phyloP scores from a whole-genome alignment of 768 basidiomycete species.

The Pisolithus orientalis region DNA sequence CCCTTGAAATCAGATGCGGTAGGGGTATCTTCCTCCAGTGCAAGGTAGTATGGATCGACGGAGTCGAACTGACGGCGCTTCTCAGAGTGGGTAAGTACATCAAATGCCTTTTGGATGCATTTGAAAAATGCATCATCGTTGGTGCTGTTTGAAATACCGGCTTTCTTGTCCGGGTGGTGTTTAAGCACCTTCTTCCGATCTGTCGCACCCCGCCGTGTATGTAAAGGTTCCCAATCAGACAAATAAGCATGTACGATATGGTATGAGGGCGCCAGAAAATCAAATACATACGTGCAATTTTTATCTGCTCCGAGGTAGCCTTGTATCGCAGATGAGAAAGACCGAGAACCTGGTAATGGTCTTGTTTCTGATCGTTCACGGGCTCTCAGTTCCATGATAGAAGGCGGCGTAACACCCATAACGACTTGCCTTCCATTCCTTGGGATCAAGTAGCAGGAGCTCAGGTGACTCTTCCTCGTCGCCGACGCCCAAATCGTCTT shows the following conservation, averaged over 20 bases:
- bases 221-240: neutral
- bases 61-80: slow-evolving; percentile 94
- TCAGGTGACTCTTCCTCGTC: slow-evolving; percentile 79
- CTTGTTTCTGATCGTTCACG: slow-evolving; percentile 70
- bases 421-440: slow-evolving; percentile 87
- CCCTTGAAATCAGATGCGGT: slow-evolving; percentile 52
- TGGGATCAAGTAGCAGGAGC: slow-evolving; percentile 76
- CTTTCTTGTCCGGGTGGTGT: slow-evolving; percentile 97
- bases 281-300: slow-evolving; percentile 77
- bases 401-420: neutral
- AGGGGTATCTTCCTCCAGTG: slow-evolving; percentile 75
- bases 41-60: slow-evolving; percentile 74
- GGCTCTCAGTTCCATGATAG: slow-evolving; percentile 4
- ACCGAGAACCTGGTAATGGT: slow-evolving; percentile 95
- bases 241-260: neutral
- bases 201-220: slow-evolving; percentile 23
- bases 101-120: slow-evolving; percentile 98
- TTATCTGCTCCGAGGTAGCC: slow-evolving; percentile 89
- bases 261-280: neutral
- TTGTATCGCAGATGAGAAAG: slow-evolving; percentile 84
- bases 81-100: slow-evolving; percentile 82
- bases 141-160: slow-evolving; percentile 66
- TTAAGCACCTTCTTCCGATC: slow-evolving; percentile 99
- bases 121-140: slow-evolving; percentile 99
- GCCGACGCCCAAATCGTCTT: slow-evolving; percentile 89